Base-by-base conservation (phyloP, 352 stramenopile genomes). In the Halophytophthora batemanensis region DNA sequence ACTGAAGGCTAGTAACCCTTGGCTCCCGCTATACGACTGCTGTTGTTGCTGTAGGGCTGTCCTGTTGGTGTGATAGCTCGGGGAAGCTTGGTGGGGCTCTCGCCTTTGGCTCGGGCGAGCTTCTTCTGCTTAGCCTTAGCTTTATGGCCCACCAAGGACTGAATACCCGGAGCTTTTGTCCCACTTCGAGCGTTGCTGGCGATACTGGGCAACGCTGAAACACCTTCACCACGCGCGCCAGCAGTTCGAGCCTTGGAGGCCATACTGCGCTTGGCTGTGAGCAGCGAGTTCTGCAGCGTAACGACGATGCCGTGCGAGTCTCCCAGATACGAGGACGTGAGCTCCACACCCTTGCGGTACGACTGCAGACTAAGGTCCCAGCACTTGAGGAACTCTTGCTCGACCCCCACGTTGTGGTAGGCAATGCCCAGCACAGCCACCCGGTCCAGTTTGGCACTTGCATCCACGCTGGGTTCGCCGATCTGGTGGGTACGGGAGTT, bases 361-460 rank as follows among this genome's bases (percentile, higher is more conserved):
- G 85, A 94, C 35, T 94, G 72, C 8, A 98, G 39, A 43, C 82
- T 95, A 17, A 92, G 64, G 42, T 97, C 85, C 55, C 82, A 97
- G 48, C 82, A 90, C 53, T 97, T 98, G 15, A 98, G 69, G 53
- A 98, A 98, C 53, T 98, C 93, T 41, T 98, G 88, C 62, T 98
- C 93, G 17, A 98, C 93, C 21, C 91, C 93, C 35, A 97, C 88
- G 52, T 98, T 98, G 57, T 98, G 93, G 63, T 98, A 98, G 7
- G 93, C 93, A 25, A 98, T 97, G 1, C 87, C 89, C 12, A 98
- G 65, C 2, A 98, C 93, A 10, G 93, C 90, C 14, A 98, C 76
- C 2, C 93, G 77, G 45, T 98, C 93, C 14, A 90, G 66, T 35
- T 94, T 89, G 11, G 71, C 67, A 1, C 43, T 69, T 22, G 69